Evolutionary conservation across 306 rosid genomes (phyloP).

Genomic region (Quercus wislizeni): DNA sequence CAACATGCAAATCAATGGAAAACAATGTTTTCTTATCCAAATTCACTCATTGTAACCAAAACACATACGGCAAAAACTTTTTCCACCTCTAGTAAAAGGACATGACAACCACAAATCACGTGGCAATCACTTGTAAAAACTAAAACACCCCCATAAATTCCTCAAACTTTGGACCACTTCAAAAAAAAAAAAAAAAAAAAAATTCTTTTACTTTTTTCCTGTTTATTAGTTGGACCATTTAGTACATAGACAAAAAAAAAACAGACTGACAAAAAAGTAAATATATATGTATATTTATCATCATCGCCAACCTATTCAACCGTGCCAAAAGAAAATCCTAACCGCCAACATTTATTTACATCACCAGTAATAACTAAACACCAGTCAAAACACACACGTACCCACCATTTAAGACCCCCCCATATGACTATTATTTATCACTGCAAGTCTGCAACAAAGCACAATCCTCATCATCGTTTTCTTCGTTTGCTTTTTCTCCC

Average conservation of each 20-base stretch:
- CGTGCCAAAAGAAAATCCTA: constrained; percentile 26
- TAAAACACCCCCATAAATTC: neutral
- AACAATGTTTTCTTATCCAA: too few relatives aligned
- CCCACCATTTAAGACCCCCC: neutral
- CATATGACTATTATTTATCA: neutral
- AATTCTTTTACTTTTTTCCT: neutral
- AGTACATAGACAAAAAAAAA: neutral
- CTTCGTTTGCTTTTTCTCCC: too few relatives aligned
- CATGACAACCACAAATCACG: constrained; percentile 23
- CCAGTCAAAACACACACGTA: constrained; percentile 34
- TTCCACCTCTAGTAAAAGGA: too few relatives aligned
- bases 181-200: too few relatives aligned
- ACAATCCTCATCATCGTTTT: neutral
- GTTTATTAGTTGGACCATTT: neutral
- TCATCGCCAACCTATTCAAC: constrained; percentile 26
- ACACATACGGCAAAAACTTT: too few relatives aligned
- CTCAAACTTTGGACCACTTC: neutral
- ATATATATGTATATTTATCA: neutral
- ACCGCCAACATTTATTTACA: constrained; percentile 28
- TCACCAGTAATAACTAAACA: neutral
- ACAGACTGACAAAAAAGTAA: neutral
- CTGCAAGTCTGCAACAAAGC: neutral
- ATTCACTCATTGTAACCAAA: too few relatives aligned
- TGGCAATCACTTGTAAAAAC: constrained; percentile 28
- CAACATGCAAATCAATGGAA: too few relatives aligned